A percentile compares a stretch with the other conserved stretches of the same genome.
Conservation (phyloP, 331 rosid species). For the Prunus yedoensis region DNA sequence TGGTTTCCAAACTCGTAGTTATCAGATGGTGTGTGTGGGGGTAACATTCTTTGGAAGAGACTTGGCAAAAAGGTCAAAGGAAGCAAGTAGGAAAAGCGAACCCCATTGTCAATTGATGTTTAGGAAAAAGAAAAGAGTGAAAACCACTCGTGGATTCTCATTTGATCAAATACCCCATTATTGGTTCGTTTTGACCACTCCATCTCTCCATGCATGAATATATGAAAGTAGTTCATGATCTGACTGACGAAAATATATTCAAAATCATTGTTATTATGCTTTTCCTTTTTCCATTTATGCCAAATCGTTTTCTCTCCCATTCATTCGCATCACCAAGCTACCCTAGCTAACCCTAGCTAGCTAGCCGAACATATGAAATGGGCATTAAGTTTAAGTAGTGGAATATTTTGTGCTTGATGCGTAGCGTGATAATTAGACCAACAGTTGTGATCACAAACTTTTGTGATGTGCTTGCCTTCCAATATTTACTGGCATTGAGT, state of each 20-base stretch:
- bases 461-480: background rate
- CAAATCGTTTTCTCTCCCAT: background rate
- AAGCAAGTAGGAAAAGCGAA: conserved; percentile 20
- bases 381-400: background rate
- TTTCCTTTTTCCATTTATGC: background rate
- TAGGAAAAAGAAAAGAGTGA: background rate
- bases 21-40: conserved; percentile 25
- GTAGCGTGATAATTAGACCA: conserved; percentile 7
- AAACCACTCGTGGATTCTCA: conserved; percentile 28
- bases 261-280: background rate
- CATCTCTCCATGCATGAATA: conserved; percentile 3
- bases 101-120: background rate
- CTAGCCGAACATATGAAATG: background rate
- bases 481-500: background rate
- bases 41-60: conserved; percentile 32
- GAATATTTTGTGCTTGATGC: background rate
- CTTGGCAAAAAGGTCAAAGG: conserved; percentile 32
- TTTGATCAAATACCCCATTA: conserved; percentile 11
- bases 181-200: conserved; percentile 14
- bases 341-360: background rate
- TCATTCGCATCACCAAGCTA: background rate
- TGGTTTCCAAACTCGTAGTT: background rate
- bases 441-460: conserved; percentile 45
- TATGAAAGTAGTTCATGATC: conserved; percentile 3
- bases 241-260: background rate